These are phyloP conservation scores for Cordyceps fumosorosea DNA, from an alignment of 2,329 filamentous ascomycete species.

Conservation along the genomic window DNA sequence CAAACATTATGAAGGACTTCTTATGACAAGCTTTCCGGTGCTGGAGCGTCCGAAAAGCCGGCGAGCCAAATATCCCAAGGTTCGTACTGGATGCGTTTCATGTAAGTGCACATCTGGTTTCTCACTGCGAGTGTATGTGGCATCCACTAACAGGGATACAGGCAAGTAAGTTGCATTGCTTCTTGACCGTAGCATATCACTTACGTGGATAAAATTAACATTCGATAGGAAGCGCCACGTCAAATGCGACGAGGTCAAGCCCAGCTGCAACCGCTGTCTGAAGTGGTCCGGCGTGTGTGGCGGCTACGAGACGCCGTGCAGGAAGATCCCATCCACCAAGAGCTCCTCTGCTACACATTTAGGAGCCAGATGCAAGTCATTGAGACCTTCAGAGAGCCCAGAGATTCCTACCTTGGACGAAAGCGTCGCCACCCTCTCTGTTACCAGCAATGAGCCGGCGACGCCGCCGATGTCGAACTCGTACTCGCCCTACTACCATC, in stretches of 20 bases:
- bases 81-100: conserved; percentile 26
- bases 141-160: conserved; percentile 10
- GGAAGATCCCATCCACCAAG: background rate
- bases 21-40: conserved; percentile 25
- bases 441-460: conserved; percentile 1
- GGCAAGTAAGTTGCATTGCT: conserved; percentile 21
- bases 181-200: background rate
- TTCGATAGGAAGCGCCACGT: conserved; percentile 25
- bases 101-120: conserved; percentile 21
- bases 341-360: background rate
- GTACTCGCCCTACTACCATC: background rate
- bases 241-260: conserved; percentile 31
- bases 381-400: background rate
- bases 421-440: conserved; percentile 6
- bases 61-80: conserved; percentile 26
- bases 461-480: conserved; percentile 3
- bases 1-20: conserved; percentile 15
- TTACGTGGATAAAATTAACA: background rate
- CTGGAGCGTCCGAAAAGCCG: conserved; percentile 24
- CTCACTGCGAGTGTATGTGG: background rate
- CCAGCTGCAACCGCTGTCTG: conserved; percentile 27
- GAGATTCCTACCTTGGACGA: background rate
- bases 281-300: conserved; percentile 30
- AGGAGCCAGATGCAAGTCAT: background rate
- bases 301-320: conserved; percentile 20